Base-by-base conservation (phyloP, 1,284 basidiomycete species). In the Tilletia walkeri region DNA sequence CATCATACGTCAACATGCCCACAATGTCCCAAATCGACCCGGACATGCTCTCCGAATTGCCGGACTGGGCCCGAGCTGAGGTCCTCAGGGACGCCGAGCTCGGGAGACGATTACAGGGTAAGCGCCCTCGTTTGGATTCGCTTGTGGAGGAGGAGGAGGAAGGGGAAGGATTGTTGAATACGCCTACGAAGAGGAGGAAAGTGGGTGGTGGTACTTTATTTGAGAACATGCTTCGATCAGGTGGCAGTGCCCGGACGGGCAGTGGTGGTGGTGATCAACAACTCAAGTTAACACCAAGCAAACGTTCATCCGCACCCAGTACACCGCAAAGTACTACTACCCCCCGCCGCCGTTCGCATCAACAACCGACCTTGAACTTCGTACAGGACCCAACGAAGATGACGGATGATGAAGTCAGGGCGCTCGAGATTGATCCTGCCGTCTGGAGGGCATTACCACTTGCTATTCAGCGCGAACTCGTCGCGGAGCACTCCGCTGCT, bases 11-110 rank as follows among this genome's bases (percentile, higher is more conserved):
- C 4, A 69, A 73, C 67, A 65, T 79, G 2, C 80, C 79, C 0
- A 78, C 78, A 0, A 74, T 74, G 3, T 82, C 81, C 0, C 81
- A 82, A 70, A 73, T 83, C 61, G 82, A 83, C 48, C 73, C 76
- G 3, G 67, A 72, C 12, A 80, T 80, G 1, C 76, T 83, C 2
- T 73, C 74, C 18, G 78, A 81, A 54, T 69, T 83, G 1, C 82
- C 81, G 0, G 72, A 73, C 1, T 71, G 71, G 18, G 70, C 81
- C 3, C 76, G 80, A 4, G 72, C 72, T n/a, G 79, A 82, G 61
- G 76, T 82, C 34, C 70, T 80, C 47, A 70, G 78, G 0, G 76
- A 80, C 30, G 45, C n/a, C 39, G 47, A n/a, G 69, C 49, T 12
- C 34, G 63, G 39, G 38, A 50, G 47, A 50, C 67, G 66, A 45